Conservation (phyloP, 805 yeast species). For the Starmerella vaccinii region DNA sequence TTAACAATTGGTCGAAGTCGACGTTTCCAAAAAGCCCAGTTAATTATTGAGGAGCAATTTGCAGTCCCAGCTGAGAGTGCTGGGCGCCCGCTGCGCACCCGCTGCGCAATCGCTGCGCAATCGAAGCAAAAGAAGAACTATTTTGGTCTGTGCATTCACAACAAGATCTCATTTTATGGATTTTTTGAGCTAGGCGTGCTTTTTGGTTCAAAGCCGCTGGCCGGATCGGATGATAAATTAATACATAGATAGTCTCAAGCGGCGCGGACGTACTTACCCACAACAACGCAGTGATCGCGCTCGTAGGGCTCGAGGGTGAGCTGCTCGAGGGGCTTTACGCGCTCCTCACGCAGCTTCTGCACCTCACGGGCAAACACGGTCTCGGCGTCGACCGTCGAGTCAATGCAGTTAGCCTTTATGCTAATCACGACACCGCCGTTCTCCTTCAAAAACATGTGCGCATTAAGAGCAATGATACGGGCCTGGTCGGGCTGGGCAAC, state of each 20-base stretch:
- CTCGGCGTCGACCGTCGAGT: constrained; percentile 98
- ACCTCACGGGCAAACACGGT: constrained; percentile 99
- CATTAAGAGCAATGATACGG: constrained; percentile 96
- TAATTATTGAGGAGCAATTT: too few relatives aligned
- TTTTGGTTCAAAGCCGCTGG: neutral
- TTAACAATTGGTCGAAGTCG: too few relatives aligned
- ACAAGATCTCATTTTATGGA: too few relatives aligned
- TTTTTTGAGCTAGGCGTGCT: neutral
- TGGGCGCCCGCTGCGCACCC: too few relatives aligned
- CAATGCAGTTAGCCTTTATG: constrained; percentile 99
- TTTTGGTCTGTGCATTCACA: too few relatives aligned
- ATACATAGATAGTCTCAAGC: constrained; percentile 29
- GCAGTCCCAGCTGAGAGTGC: too few relatives aligned
- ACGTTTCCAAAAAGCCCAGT: too few relatives aligned
- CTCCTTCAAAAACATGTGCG: constrained; percentile 95
- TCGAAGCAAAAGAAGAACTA: too few relatives aligned
- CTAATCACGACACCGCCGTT: constrained; percentile 98
- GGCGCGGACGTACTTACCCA: constrained; percentile 92
- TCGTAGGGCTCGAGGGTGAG: constrained; percentile 98
- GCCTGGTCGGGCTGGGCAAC: constrained; percentile 99
- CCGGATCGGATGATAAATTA: constrained; percentile 1
- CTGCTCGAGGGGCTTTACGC: constrained; percentile 97
- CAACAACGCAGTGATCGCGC: constrained; percentile 98
- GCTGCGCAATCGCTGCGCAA: too few relatives aligned
- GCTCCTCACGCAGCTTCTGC: constrained; percentile 96